These are phyloP conservation scores for Cucumis melo DNA, from an alignment of 306 rosid species.

Conservation along the genomic window DNA sequence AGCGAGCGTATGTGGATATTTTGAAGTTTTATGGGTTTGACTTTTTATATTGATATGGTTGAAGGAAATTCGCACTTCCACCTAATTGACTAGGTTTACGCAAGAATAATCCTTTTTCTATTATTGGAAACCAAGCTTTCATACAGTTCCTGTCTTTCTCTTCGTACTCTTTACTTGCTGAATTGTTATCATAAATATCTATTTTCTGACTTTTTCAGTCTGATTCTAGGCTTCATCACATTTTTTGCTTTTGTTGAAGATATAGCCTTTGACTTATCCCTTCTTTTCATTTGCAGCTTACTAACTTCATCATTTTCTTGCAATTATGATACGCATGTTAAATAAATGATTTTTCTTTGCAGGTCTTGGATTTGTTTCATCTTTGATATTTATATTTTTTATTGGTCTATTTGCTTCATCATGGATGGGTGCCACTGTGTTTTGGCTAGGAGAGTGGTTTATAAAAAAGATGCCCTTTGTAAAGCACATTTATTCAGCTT, in stretches of 20 bases:
- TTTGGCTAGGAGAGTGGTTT: conserved; percentile 40
- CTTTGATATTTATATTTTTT: conserved; percentile 24
- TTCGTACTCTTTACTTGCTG: neutral
- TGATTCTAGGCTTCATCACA: neutral
- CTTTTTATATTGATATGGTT: neutral
- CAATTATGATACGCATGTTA: neutral
- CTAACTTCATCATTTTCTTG: neutral
- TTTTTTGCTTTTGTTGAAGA: neutral
- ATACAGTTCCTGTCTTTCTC: neutral
- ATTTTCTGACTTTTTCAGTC: neutral
- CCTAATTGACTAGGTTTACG: neutral
- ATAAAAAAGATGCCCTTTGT: conserved; percentile 42
- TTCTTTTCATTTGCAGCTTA: neutral
- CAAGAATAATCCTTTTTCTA: neutral
- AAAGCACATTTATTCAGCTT: conserved; percentile 43
- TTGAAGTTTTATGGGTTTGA: neutral
- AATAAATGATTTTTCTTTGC: conserved; percentile 11
- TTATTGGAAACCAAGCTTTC: neutral
- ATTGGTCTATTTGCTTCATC: conserved; percentile 43
- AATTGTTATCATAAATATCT: neutral
- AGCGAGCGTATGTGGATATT: neutral
- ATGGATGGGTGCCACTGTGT: conserved; percentile 45
- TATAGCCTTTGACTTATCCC: neutral
- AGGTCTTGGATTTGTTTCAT: conserved; percentile 42
- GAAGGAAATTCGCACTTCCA: neutral